These are phyloP conservation scores for Neofusicoccum sp. DNA, from an alignment of 2,329 filamentous ascomycete species.

Conservation along the genomic window DNA sequence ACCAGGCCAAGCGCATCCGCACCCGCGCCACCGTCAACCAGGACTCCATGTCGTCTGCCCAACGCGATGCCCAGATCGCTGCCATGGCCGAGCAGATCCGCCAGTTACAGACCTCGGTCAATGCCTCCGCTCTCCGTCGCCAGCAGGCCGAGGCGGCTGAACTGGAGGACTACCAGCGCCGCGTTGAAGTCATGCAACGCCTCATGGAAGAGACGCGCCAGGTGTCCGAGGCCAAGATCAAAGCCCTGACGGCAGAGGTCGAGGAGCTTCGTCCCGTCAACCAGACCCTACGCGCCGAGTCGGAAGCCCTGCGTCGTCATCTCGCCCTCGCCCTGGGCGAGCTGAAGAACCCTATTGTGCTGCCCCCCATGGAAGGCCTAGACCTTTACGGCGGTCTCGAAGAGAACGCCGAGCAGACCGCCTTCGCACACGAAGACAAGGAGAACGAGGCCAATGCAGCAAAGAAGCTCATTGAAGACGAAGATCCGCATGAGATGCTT, in stretches of 20 bases:
- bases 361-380: conserved; percentile 37
- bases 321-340: conserved; percentile 81
- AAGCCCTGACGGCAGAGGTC: conserved; percentile 62
- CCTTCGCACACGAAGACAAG: conserved; percentile 26
- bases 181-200: conserved; percentile 85
- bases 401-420: conserved; percentile 28
- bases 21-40: conserved; percentile 94
- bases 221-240: conserved; percentile 91
- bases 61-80: conserved; percentile 88
- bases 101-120: conserved; percentile 71
- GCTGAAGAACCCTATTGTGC: conserved; percentile 85
- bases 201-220: conserved; percentile 93
- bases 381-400: conserved; percentile 2
- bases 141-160: conserved; percentile 82
- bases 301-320: conserved; percentile 84
- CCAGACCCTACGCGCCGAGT: conserved; percentile 65
- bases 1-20: conserved; percentile 96
- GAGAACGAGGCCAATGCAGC: conserved; percentile 51
- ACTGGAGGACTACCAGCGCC: conserved; percentile 90
- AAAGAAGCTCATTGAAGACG: conserved; percentile 61
- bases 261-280: conserved; percentile 48
- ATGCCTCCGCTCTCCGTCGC: conserved; percentile 52
- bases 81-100: conserved; percentile 97
- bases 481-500: conserved; percentile 47
- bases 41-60: conserved; percentile 85